Base-by-base conservation (phyloP, 176 grass and related monocot species). In the Oryza coarctata region DNA sequence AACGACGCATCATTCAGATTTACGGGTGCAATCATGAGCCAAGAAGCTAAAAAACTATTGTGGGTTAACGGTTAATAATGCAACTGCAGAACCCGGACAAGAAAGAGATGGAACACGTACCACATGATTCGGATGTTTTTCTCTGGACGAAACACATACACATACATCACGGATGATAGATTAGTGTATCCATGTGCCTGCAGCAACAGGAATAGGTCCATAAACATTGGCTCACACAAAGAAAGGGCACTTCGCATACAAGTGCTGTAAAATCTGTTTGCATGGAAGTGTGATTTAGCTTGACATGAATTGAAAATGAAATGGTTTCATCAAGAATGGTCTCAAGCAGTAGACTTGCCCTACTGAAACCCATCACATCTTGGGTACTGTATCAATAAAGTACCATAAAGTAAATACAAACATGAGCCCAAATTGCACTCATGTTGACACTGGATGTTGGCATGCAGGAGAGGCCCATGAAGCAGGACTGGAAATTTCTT, bases 21-120 rank as follows among this genome's bases (percentile, higher is more conserved):
- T 52, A 52, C 20, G 50, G 18, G 15, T 14, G 45, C 45, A 49
- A 5, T 15, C 6, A 18, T 14, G 12, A 18, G 18, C 50, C 22
- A 55, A 15, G 14, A 17, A 49, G 15, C 20, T n/a, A 55, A 55
- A 17, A 55, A 55, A 17, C 44, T 47, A 47, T 5, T 15, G 44
- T 47, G 2, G 39, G 13, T 15, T 4, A 47, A 47, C 13, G 44
- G 12, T 23, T 70, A 36, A 23, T 12, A 70, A 44, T 90, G 61
- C 60, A 71, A 77, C 15, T 62, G 65, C 4, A 33, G 70, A 63
- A 77, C 25, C 40, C 34, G 43, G 45, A 60, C 71, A 88, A 41
- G 67, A 32, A 85, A 74, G 55, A 82, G 69, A 85, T 82, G 63
- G 47, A 82, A 50, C 45, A 93, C 91, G 50, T 93, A 93, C 91